Evolutionary conservation across 108 stramenopile genomes (phyloP).

Genomic region (Cyclotella baltica): DNA sequence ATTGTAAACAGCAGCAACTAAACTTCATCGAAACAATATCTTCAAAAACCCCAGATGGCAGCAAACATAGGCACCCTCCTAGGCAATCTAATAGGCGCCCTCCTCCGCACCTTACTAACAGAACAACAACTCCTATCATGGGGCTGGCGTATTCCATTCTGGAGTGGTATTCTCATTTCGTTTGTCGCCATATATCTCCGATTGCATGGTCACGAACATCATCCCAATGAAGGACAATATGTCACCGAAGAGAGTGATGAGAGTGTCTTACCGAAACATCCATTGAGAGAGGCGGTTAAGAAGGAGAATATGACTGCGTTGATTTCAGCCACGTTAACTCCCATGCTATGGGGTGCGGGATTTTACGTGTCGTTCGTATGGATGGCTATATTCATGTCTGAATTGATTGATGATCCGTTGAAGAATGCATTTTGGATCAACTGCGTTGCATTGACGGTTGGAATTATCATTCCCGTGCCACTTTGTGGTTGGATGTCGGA

Average conservation of each 20-base stretch:
- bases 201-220: constrained; percentile 54
- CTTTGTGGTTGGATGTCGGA: constrained; percentile 65
- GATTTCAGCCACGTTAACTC: constrained; percentile 55
- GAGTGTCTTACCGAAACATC: constrained; percentile 46
- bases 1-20: not conserved
- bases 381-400: constrained; percentile 73
- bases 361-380: constrained; percentile 74
- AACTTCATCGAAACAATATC: constrained; percentile 7
- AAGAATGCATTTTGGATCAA: constrained; percentile 74
- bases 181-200: constrained; percentile 59
- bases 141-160: constrained; percentile 85
- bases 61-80: constrained; percentile 63
- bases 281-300: constrained; percentile 58
- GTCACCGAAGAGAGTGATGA: not conserved
- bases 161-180: constrained; percentile 69
- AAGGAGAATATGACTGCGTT: constrained; percentile 61
- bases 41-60: constrained; percentile 22
- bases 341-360: constrained; percentile 69
- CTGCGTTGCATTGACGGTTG: constrained; percentile 44
- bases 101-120: constrained; percentile 60
- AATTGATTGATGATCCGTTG: constrained; percentile 64
- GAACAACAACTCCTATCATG: constrained; percentile 70
- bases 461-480: constrained; percentile 53
- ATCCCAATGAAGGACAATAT: constrained; percentile 55
- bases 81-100: constrained; percentile 67